These are phyloP conservation scores for Eucalyptus albens DNA, from an alignment of 345 rosid species.

Conservation along the genomic window DNA sequence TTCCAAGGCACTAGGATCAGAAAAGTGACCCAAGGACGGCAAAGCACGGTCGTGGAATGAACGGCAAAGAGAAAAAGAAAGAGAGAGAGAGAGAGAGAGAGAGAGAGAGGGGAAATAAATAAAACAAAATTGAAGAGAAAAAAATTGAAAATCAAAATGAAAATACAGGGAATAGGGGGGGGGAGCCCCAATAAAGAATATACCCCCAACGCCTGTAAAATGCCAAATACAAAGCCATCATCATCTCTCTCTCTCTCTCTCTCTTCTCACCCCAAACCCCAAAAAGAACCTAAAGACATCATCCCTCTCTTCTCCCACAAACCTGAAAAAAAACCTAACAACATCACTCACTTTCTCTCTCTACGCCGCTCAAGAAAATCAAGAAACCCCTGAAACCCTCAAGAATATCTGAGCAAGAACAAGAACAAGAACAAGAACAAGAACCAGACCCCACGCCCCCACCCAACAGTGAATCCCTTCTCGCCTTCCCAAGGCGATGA, in stretches of 20 bases:
- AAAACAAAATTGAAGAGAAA: not conserved
- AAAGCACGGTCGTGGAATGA: not conserved
- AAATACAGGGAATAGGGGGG: too few species aligned
- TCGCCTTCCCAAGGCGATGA: not conserved
- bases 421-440: not conserved
- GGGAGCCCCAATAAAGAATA: not conserved
- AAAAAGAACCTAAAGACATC: not conserved
- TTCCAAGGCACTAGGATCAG: not conserved
- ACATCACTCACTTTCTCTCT: not conserved
- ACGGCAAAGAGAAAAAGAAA: not conserved
- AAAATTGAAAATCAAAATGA: not conserved
- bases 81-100: not conserved
- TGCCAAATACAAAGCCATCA: not conserved
- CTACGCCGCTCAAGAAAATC: not conserved
- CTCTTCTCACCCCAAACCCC: not conserved
- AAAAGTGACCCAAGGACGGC: not conserved
- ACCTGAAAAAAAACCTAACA: not conserved
- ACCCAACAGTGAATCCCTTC: not conserved
- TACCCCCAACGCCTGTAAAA: not conserved
- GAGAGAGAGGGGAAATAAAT: fast-evolving
- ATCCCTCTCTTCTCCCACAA: not conserved
- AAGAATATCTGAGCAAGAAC: not conserved
- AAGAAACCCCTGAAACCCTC: not conserved
- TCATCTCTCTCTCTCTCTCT: not conserved
- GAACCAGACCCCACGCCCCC: not conserved